These are phyloP conservation scores for Polytrichum commune DNA, from an alignment of 225 moss, liverwort and hornwort species.

Conservation along the genomic window DNA sequence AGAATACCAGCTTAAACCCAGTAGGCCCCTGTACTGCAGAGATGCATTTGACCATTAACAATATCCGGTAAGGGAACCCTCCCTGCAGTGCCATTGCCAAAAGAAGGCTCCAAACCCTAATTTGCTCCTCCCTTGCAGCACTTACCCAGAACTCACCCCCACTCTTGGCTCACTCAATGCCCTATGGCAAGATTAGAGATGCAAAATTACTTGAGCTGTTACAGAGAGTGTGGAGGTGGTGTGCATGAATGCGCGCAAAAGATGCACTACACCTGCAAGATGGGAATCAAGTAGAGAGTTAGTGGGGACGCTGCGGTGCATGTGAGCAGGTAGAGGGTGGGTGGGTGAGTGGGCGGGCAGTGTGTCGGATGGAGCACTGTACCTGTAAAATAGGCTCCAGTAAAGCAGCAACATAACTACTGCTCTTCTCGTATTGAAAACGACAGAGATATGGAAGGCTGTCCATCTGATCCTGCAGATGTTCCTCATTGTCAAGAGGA, in stretches of 20 bases:
- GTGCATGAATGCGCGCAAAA: neutral
- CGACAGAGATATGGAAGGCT: constrained; percentile 21
- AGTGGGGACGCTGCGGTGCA: neutral
- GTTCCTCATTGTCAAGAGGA: constrained; percentile 18
- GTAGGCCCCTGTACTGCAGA: neutral
- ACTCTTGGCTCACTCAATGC: neutral
- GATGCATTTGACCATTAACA: neutral
- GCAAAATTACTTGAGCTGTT: neutral
- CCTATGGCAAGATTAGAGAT: neutral
- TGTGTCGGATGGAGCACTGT: neutral
- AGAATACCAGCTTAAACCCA: neutral
- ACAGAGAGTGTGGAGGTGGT: neutral
- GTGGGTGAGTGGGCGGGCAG: neutral
- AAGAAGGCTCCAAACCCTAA: constrained; percentile 4
- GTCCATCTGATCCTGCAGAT: constrained; percentile 21
- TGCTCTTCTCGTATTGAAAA: constrained; percentile 20
- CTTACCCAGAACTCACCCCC: constrained; percentile 1
- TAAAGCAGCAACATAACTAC: constrained; percentile 9
- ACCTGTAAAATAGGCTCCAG: constrained; percentile 19
- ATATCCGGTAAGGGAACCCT: neutral
- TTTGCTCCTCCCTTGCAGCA: neutral
- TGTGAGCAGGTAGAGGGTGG: neutral
- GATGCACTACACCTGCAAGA: constrained; percentile 1
- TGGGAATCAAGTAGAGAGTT: neutral
- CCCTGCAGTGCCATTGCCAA: constrained; percentile 3